Conservation (phyloP, 1,284 basidiomycete species). For the Cutaneotrichosporon sp. region DNA sequence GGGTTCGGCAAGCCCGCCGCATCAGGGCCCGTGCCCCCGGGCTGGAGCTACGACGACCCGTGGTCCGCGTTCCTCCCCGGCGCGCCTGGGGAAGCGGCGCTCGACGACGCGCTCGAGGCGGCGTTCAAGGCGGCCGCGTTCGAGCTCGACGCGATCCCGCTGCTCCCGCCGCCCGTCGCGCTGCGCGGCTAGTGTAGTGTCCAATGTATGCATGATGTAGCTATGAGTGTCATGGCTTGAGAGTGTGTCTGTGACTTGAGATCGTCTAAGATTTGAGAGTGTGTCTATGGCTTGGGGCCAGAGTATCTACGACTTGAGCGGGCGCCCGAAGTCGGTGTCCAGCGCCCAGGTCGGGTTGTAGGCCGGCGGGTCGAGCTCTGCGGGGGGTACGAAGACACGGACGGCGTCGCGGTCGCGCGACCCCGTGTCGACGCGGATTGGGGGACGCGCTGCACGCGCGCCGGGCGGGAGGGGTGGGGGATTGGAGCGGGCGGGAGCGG, state of each 20-base stretch:
- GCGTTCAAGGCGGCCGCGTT: slow-evolving; percentile 67
- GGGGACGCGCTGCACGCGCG: too few relatives aligned
- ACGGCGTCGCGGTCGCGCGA: neutral
- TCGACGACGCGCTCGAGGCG: slow-evolving; percentile 56
- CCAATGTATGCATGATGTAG: neutral
- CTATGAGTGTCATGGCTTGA: too few relatives aligned
- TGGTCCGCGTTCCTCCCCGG: slow-evolving; percentile 37
- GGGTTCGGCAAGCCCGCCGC: slow-evolving; percentile 13
- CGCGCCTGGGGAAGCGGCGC: slow-evolving; percentile 19
- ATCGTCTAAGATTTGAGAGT: too few relatives aligned
- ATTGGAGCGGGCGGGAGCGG: too few relatives aligned
- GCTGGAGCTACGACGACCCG: slow-evolving; percentile 48
- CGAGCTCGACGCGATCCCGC: slow-evolving; percentile 71
- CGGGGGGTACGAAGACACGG: neutral
- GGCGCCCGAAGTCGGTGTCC: neutral
- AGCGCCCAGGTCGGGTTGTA: neutral
- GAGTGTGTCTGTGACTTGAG: too few relatives aligned
- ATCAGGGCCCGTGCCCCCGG: slow-evolving; percentile 53
- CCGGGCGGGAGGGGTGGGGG: neutral
- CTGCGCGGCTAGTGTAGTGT: slow-evolving; percentile 24
- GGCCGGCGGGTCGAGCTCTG: neutral
- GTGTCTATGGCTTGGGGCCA: too few relatives aligned
- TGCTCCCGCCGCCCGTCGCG: slow-evolving; percentile 72
- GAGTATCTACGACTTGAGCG: too few relatives aligned
- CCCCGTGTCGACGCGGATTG: neutral